Evolutionary conservation across 1,284 basidiomycete genomes (phyloP), one percentile per base, ranked within the genome.

Genomic region (Ganoderma lingzhi): DNA sequence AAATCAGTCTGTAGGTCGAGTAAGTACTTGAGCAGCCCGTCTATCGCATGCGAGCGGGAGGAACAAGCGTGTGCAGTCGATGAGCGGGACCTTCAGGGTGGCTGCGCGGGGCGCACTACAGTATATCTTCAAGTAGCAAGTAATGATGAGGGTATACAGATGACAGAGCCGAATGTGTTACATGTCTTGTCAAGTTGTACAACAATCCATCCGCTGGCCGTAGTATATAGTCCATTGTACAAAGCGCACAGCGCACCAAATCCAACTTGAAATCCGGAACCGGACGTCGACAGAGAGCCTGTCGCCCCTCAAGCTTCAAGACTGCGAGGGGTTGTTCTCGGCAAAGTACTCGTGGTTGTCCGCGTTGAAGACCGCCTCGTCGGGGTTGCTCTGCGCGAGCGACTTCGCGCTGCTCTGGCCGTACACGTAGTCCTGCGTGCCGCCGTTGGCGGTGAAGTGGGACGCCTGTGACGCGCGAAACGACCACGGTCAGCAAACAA

Each of bases 261-360:
- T 23, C 23, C 23, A 23, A 23, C 23, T 23, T 23, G 23, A 23
- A 23, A 23, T 23, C 23, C 23, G 1, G 1, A 23, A 48, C n/a
- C 19, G n/a, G 23, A 3, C 23, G n/a, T 48, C 19, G 23, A 48
- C 45, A 8, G 19, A 3, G 3, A n/a, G 45, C n/a, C n/a, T 23
- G 23, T 23, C 23, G 23, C 23, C 6, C 45, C 6, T 42, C 39
- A 3, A n/a, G 8, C 6, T 44, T 68, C 35, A 79, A 23, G 76
- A 70, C 32, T 62, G 73, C 32, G 79, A 68, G 55, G 85, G 84
- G 78, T 81, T 85, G 80, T 87, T 86, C 81, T 88, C 86, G 37
- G 85, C 83, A 71, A 86, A 87, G 79, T 87, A 86, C 75, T 87
- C 86, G 75, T 86, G 84, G 64, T 73, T 82, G 76, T 86, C 86